A percentile compares a stretch with the other conserved stretches of the same genome.
Conservation (phyloP, 129 eudicot genomes). For the Ambrosia trifida region DNA sequence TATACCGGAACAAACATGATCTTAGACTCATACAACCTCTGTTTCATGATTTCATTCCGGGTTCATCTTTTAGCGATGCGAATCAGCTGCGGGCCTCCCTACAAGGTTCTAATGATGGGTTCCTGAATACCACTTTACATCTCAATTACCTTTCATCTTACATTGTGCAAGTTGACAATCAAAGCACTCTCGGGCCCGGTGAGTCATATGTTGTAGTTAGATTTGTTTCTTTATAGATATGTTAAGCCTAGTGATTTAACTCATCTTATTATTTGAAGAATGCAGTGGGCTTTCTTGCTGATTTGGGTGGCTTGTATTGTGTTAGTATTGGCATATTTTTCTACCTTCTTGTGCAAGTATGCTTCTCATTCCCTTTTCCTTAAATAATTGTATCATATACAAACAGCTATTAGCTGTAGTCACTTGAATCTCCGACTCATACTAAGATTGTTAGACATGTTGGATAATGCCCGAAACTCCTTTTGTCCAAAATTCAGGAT, state of each 20-base stretch:
- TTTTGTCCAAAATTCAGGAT: neutral
- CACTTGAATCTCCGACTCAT: neutral
- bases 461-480: neutral
- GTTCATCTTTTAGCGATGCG: conserved; percentile 63
- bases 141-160: conserved; percentile 75
- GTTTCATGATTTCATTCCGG: conserved; percentile 89
- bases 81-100: conserved; percentile 70
- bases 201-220: conserved; percentile 37
- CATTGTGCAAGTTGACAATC: conserved; percentile 77
- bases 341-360: conserved; percentile 87
- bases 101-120: conserved; percentile 61
- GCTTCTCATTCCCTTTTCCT: conserved; percentile 30
- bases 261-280: conserved; percentile 37
- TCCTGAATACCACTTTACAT: conserved; percentile 62
- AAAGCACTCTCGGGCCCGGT: conserved; percentile 86
- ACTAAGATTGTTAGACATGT: neutral
- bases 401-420: too few relatives aligned
- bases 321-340: conserved; percentile 76
- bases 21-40: conserved; percentile 91
- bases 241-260: conserved; percentile 28
- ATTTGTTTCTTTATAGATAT: neutral
- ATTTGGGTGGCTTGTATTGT: conserved; percentile 91
- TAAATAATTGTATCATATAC: neutral
- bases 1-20: conserved; percentile 64
- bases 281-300: conserved; percentile 99